Evolutionary conservation across 2,329 filamentous ascomycete genomes (phyloP).

Genomic region (Aspergillus fumigatiaffinis): DNA sequence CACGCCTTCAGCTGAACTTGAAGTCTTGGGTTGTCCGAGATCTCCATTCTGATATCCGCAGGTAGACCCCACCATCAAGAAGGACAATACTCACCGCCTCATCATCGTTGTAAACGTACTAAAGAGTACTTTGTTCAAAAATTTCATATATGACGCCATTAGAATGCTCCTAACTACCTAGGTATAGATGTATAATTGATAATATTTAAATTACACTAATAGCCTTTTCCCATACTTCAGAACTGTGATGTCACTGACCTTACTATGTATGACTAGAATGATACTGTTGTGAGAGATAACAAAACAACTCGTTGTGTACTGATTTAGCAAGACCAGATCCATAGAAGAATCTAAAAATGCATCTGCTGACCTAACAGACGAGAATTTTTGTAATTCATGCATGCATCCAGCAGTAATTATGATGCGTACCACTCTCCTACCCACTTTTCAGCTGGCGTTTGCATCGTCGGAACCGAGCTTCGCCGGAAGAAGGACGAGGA

Average conservation of each 20-base stretch:
- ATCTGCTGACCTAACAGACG: slow-evolving; percentile 6
- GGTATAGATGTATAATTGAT: too few relatives aligned
- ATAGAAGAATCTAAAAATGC: slow-evolving; percentile 10
- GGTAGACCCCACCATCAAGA: background rate
- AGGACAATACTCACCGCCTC: background rate
- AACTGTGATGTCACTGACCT: too few relatives aligned
- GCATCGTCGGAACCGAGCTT: slow-evolving; percentile 15
- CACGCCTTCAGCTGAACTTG: background rate
- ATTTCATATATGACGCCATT: too few relatives aligned
- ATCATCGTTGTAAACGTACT: background rate
- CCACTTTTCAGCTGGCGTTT: background rate
- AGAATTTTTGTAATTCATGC: background rate
- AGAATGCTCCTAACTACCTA: too few relatives aligned
- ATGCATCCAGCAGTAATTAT: background rate
- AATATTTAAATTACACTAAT: too few relatives aligned
- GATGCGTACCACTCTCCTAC: background rate
- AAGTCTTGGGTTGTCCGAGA: background rate
- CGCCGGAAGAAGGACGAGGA: slow-evolving; percentile 6
- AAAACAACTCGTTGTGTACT: background rate
- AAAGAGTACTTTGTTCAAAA: background rate
- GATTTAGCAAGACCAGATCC: slow-evolving; percentile 4
- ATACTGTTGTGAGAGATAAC: background rate
- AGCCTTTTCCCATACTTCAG: too few relatives aligned
- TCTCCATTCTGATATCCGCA: background rate
- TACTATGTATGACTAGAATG: too few relatives aligned